These are phyloP conservation scores for Chalciporus pseudorubinellus DNA, from an alignment of 768 basidiomycete genomes.

Conservation along the genomic window DNA sequence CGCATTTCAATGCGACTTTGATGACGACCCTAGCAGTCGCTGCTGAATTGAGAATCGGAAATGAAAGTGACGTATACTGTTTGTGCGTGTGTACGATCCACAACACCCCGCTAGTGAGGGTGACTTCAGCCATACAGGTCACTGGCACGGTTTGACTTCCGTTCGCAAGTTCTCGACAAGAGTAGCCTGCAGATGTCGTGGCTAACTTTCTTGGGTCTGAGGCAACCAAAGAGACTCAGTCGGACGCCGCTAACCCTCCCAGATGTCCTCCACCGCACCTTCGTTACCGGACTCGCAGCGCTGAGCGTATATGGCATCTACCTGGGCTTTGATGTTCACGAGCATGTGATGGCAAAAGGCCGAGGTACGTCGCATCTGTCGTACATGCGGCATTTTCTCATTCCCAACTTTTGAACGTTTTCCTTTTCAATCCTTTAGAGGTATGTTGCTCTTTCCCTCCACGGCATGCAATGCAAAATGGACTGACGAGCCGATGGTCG, in stretches of 20 bases:
- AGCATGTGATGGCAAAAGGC: constrained; percentile 31
- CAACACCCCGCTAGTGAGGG: too few relatives aligned
- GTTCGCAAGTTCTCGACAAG: background rate
- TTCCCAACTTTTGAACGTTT: background rate
- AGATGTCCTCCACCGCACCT: constrained; percentile 30
- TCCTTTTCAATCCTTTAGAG: constrained; percentile 11
- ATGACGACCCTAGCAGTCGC: too few relatives aligned
- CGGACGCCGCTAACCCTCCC: constrained; percentile 25
- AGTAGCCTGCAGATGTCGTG: constrained; percentile 19
- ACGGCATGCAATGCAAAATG: background rate
- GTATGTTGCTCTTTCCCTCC: constrained; percentile 10
- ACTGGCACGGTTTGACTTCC: background rate
- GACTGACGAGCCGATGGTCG: background rate
- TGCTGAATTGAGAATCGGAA: too few relatives aligned
- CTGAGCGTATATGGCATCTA: constrained; percentile 32
- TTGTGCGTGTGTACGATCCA: too few relatives aligned
- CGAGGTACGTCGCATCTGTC: constrained; percentile 21
- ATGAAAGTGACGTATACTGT: too few relatives aligned
- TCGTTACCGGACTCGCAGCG: constrained; percentile 29
- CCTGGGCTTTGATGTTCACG: constrained; percentile 32
- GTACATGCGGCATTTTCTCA: background rate
- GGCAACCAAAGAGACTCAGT: constrained; percentile 19
- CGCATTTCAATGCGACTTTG: too few relatives aligned
- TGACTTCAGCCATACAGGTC: too few relatives aligned
- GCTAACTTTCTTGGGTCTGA: constrained; percentile 27